phyloP scores from a whole-genome alignment of 352 stramenopile genomes.

The Thalassiosira mediterranea region DNA sequence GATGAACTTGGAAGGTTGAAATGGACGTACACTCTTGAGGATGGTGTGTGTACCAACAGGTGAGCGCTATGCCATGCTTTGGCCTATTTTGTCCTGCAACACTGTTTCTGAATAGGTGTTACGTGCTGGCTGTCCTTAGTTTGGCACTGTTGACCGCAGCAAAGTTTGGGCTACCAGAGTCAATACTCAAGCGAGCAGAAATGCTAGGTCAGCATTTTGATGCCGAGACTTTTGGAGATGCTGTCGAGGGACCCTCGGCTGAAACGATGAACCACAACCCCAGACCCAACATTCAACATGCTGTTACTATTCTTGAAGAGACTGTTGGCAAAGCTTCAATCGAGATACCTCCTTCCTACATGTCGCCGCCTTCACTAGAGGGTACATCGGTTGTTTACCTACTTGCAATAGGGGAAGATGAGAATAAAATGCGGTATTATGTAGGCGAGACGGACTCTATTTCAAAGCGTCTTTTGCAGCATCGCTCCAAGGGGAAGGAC shows the following conservation, averaged over 20 bases:
- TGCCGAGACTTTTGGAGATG: slow-evolving; percentile 3
- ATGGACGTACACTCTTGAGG: slow-evolving; percentile 86
- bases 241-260: neutral
- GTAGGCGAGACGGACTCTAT: slow-evolving; percentile 83
- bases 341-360: slow-evolving; percentile 32
- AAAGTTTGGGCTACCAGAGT: slow-evolving; percentile 79
- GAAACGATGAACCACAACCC: neutral
- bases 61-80: no score
- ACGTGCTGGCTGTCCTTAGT: no score
- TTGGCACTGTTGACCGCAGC: slow-evolving; percentile 83
- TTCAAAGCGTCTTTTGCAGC: slow-evolving; percentile 59
- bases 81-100: neutral
- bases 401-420: slow-evolving; percentile 51
- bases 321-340: slow-evolving; percentile 22
- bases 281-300: slow-evolving; percentile 23
- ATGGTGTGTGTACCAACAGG: slow-evolving; percentile 84
- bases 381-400: slow-evolving; percentile 82
- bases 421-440: slow-evolving; percentile 61
- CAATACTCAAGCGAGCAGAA: slow-evolving; percentile 75
- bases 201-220: slow-evolving; percentile 54
- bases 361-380: slow-evolving; percentile 64
- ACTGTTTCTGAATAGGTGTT: no score
- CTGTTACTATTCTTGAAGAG: slow-evolving; percentile 36
- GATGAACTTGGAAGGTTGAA: slow-evolving; percentile 25
- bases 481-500: slow-evolving; percentile 61